Base-by-base conservation (phyloP, 495 filamentous ascomycete species). In the Paragyromitra xinjiangensis region DNA sequence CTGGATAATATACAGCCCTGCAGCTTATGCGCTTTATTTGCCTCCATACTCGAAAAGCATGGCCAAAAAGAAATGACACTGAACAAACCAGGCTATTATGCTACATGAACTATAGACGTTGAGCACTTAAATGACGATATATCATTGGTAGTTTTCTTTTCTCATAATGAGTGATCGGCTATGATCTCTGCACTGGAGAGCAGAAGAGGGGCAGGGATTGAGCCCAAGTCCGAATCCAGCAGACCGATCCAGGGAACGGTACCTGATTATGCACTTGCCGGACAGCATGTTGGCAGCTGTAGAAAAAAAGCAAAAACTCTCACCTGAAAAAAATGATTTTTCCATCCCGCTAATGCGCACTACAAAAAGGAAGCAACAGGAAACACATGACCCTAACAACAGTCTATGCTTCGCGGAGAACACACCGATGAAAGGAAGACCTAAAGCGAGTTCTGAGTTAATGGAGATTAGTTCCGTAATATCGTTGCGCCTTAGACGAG, bases 1-100 rank as follows among this genome's bases (percentile, higher is more conserved):
- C 14, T 29, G 26, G 71, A 74, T 71, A 74, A 39, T 71, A 70
- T 74, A 64, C 71, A 74, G 71, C 71, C 71, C 66, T 74, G 68
- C 42, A 70, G 55, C 24, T 40, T 42, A 19, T 73, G 53, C 37
- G 39, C 24, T 34, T 53, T 55, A 67, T 55, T 73, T 44, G 22
- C 61, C 44, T 42, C 24, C 51, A 50, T 61, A 48, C 26, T 59
- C 14, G 53, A 59, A 22, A 56, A 40, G 51, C 58, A 29, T 59
- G 14, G 16, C 12, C 59, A 19, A 45, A 61, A 34, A 40, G 8
- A 59, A 66, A 64, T 7, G 19, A 55, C 7, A 16, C 6, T 45
- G 39, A 50, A 24, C 39, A 19, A 58, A 42, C 34, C 50, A 58
- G 22, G n/a, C 7, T 34, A 69, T 12, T 9, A n/a, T 58, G 22